Evolutionary conservation across 805 yeast species (phyloP), one percentile per base, ranked within the genome.

Genomic region (Torulaspora indica): DNA sequence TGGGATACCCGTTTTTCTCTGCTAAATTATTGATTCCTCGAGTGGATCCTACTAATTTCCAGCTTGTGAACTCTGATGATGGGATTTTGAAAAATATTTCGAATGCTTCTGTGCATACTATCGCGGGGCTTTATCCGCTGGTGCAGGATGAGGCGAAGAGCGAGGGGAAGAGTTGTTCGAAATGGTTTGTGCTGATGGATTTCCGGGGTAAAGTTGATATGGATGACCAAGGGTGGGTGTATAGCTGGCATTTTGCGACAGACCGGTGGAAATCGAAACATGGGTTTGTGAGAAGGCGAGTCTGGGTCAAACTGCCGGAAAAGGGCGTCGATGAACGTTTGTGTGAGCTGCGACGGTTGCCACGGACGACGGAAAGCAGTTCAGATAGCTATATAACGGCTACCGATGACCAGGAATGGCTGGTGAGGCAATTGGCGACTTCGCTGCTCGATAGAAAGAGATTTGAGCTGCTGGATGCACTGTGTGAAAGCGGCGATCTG

Each of bases 201-300:
- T 63, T 65, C 33, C 47, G 49, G 17, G 57, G 47, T 5, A 58
- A 66, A 4, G 64, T 67, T 32, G 88, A 84, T 56, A 83, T 78
- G 15, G 95, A 85, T 60, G 90, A 84, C 54, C 85, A 82, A 56
- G 95, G 95, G n/a, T 85, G 95, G 95, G 60, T 73, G 25, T 86
- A 85, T 56, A 72, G 84, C 45, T 68, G 76, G 64, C 52, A 72
- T 18, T 75, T 81, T 47, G 60, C 67, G 8, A 65, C 75, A 15
- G 54, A 52, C 20, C 57, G 61, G 36, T 85, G 95, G 95, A 77
- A 79, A 53, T 86, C 85, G 3, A 69, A 71, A 50, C 67, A 75
- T 47, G 82, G 84, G 1, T 75, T 78, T 58, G 85, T 82, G 2
- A 64, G 95, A 42, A 71, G 85, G 52, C 64, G 95, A 23, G 60